phyloP scores from a whole-genome alignment of 805 yeast genomes.

The Candida nemodendra region DNA sequence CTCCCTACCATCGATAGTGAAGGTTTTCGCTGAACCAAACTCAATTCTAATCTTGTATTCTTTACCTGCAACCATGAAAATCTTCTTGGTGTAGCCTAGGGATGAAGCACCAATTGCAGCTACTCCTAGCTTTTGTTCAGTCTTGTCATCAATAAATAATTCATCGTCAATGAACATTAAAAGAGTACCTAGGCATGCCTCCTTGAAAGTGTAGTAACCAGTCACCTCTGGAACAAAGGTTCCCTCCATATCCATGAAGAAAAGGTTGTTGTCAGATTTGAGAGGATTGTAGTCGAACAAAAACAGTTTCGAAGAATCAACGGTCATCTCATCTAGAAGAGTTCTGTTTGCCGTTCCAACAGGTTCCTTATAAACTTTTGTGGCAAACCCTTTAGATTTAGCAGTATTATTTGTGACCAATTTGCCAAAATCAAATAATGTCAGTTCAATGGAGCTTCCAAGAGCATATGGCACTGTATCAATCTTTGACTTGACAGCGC shows the following conservation, averaged over 20 bases:
- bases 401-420: constrained; percentile 13
- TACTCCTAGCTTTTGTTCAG: constrained; percentile 38
- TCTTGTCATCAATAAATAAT: constrained; percentile 43
- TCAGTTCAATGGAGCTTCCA: constrained; percentile 31
- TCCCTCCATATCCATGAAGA: constrained; percentile 39
- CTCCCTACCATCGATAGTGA: constrained; percentile 14
- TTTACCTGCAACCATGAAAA: constrained; percentile 6
- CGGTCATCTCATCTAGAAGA: constrained; percentile 26
- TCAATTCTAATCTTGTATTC: constrained; percentile 35
- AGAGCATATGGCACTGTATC: constrained; percentile 30
- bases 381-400: constrained; percentile 25
- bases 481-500: constrained; percentile 15
- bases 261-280: constrained; percentile 20
- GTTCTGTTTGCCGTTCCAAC: constrained; percentile 21
- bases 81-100: too few species aligned
- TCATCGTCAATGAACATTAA: constrained; percentile 41
- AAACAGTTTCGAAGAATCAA: constrained; percentile 11
- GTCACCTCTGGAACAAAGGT: constrained; percentile 35
- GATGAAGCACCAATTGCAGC: constrained; percentile 43
- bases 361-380: constrained; percentile 27
- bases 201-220: constrained; percentile 39
- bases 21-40: constrained; percentile 40
- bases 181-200: constrained; percentile 40
- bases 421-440: constrained; percentile 10
- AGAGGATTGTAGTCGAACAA: constrained; percentile 22